phyloP scores from a whole-genome alignment of 116 monocot genomes.

The Zostera marina region DNA sequence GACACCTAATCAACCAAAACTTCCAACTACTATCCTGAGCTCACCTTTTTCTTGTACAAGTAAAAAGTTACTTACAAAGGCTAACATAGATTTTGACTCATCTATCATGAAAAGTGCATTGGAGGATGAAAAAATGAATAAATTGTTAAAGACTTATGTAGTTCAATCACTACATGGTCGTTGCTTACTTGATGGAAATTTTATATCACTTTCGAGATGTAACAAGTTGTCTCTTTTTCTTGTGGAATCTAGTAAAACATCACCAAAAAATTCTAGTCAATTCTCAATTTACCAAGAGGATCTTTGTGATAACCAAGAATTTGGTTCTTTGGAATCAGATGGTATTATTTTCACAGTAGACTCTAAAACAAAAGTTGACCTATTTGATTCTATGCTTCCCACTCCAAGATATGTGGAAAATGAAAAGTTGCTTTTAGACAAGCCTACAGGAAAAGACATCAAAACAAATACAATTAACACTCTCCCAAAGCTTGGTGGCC shows the following conservation, averaged over 20 bases:
- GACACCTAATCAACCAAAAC: slow-evolving; percentile 23
- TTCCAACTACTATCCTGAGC: slow-evolving; percentile 16
- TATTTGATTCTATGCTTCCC: slow-evolving; percentile 18
- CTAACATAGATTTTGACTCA: neutral
- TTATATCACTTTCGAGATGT: slow-evolving; percentile 44
- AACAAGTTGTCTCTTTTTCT: slow-evolving; percentile 31
- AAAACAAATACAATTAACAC: slow-evolving; percentile 2
- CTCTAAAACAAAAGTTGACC: slow-evolving; percentile 35
- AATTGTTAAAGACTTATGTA: slow-evolving; percentile 24
- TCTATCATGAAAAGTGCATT: slow-evolving; percentile 24
- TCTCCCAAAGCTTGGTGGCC: slow-evolving; percentile 48
- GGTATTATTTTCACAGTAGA: slow-evolving; percentile 25
- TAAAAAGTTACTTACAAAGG: neutral
- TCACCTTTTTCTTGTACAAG: slow-evolving; percentile 7
- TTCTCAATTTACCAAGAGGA: slow-evolving; percentile 6
- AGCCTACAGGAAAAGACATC: neutral
- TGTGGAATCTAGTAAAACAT: slow-evolving; percentile 24
- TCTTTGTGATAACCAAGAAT: slow-evolving; percentile 1
- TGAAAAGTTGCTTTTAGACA: neutral
- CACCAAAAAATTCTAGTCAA: slow-evolving; percentile 2
- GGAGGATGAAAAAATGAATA: slow-evolving; percentile 41
- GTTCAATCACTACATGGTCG: slow-evolving; percentile 42
- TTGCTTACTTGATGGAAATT: slow-evolving; percentile 47
- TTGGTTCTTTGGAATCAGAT: slow-evolving; percentile 2
- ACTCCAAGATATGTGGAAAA: neutral